Evolutionary conservation across 225 moss, liverwort and hornwort species (phyloP), one percentile per base, ranked within the genome.

Genomic region (Bryoerythrophyllum caledonicum): DNA sequence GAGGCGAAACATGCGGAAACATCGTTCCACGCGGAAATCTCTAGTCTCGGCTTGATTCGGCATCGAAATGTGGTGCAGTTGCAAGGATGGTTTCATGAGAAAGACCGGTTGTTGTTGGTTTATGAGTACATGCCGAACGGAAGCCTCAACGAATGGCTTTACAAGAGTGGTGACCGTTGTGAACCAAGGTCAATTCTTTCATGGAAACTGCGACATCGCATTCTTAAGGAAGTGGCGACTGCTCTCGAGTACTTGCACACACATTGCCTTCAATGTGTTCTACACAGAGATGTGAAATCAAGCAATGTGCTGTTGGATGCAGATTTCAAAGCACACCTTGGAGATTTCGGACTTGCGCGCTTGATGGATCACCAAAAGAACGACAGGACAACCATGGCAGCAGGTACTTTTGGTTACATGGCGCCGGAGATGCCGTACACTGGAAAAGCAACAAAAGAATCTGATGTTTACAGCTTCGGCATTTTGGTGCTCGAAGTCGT

Each of bases 151-250:
- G 12, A 63, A 5, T 38, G 63, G 21, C 20, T 63, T 38, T 2
- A 38, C 19, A 32, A 21, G 11, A 63, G n/a, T 11, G 1, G 5
- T 6, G 21, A 12, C 10, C 2, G 10, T 6, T 10, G 6, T 21
- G 6, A 37, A n/a, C 1, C 9, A 0, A n/a, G 1, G 16, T 0
- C 0, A 1, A 7, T 20, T 1, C 20, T 38, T 21, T 35, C 4
- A 11, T 62, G 10, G 35, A 62, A 4, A 35, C 0, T 63, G 3
- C 21, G 37, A 10, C 5, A 21, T 21, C 3, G 0, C 21, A 63
- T 63, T 63, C 37, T 63, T 38, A 10, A 37, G 10, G 21, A 5
- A 0, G 37, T 62, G 35, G 62, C n/a, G 1, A 4, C 1, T 1
- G 11, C 35, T n/a, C 35, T 62, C 19, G 20, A 62, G 10, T 62